Base-by-base conservation (phyloP, 192 early-diverging fungal genomes). In the Rhizophagus prolifer region DNA sequence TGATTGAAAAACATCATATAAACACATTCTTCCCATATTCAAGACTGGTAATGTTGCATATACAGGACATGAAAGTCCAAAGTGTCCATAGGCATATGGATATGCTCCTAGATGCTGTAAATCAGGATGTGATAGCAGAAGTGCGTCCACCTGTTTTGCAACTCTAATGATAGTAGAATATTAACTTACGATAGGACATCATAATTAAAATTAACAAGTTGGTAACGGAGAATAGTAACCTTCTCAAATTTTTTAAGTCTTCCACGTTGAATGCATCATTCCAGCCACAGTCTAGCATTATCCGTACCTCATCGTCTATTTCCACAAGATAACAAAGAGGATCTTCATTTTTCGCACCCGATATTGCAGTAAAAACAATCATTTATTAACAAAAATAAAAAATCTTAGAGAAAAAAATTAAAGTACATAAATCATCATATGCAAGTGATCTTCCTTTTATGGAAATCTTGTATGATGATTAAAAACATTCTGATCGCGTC, bases 201-300 rank as follows among this genome's bases (percentile, higher is more conserved):
- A 34, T 2, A 70, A n/a, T 4, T 12, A n/a, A 23, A 25, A 23
- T n/a, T 8, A 34, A n/a, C n/a, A n/a, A n/a, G n/a, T n/a, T n/a
- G n/a, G n/a, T n/a, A n/a, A n/a, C n/a, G n/a, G n/a, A n/a, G n/a
- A 21, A 4, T 28, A 67, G 64, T 25, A 83, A 91, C 90, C 91
- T 91, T 85, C 89, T 88, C 14, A 95, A 86, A 54, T 83, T 81
- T 50, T 76, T 80, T 25, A 96, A 82, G 36, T 88, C 88, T 25
- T 93, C 90, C 23, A 87, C 85, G 64, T 96, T 85, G 76, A 96
- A 94, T 47, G 79, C 81, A 79, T 92, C 92, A 64, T 89, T 89
- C 91, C 93, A 95, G 23, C 96, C 97, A 86, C 97, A 99, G 82
- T 99, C 97, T 23, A 99, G 86, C 47, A 99, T 80, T 60, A 99